Evolutionary conservation across 345 rosid genomes (phyloP).

Genomic region (Eucalyptus tenuipes): DNA sequence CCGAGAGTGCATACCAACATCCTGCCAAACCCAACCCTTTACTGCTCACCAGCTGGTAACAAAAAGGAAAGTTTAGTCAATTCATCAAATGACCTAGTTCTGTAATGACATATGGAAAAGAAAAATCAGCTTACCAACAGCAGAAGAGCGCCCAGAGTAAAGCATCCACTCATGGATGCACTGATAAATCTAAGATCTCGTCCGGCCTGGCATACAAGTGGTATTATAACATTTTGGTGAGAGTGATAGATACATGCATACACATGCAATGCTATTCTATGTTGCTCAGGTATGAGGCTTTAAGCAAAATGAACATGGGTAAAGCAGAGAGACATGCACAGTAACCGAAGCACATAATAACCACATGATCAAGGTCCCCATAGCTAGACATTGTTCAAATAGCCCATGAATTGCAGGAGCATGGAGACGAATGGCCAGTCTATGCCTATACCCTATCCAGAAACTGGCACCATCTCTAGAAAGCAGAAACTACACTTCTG

Average conservation of each 20-base stretch:
- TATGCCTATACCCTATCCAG: neutral
- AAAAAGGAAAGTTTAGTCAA: neutral
- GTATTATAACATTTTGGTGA: neutral
- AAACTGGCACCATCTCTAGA: neutral
- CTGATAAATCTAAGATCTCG: slow-evolving; percentile 44
- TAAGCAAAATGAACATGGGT: neutral
- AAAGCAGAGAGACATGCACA: neutral
- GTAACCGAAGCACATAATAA: neutral
- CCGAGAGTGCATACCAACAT: slow-evolving; percentile 59
- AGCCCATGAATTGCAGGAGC: neutral
- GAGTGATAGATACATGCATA: neutral
- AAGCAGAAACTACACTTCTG: neutral
- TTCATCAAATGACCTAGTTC: neutral
- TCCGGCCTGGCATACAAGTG: slow-evolving; percentile 28
- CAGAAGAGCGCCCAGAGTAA: slow-evolving; percentile 24
- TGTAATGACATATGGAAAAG: neutral
- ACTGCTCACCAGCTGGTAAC: slow-evolving; percentile 33
- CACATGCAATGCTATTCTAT: neutral
- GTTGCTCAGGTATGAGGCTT: neutral
- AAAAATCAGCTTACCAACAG: slow-evolving; percentile 21
- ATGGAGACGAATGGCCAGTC: neutral
- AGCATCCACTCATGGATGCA: slow-evolving; percentile 43
- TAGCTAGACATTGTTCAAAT: neutral
- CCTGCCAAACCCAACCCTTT: slow-evolving; percentile 59
- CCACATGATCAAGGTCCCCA: neutral